A percentile compares a stretch with the other conserved stretches of the same genome.
These are phyloP conservation scores for Straminergon stramineum DNA, from an alignment of 225 moss, liverwort and hornwort species.

Conservation along the genomic window DNA sequence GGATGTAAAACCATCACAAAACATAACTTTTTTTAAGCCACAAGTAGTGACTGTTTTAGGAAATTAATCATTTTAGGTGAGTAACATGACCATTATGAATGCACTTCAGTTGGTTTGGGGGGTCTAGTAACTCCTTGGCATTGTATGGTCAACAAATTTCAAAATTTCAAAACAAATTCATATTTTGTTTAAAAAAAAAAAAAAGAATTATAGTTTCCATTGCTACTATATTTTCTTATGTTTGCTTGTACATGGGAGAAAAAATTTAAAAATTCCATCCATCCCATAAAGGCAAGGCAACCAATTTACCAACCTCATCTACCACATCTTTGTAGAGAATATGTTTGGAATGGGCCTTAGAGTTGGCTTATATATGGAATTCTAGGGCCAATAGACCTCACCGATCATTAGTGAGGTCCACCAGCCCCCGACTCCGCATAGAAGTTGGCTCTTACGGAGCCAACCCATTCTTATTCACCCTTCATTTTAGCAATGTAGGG, in stretches of 20 bases:
- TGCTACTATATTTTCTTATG: fast-evolving
- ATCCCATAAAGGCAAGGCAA: not conserved
- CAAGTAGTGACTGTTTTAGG: fast-evolving
- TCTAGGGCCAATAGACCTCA: no score
- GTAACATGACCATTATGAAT: not conserved
- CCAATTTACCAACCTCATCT: fast-evolving
- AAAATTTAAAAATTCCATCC: not conserved
- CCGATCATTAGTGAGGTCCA: no score
- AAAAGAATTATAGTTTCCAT: not conserved
- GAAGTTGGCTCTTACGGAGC: no score
- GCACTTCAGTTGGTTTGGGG: not conserved
- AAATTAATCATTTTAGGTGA: not conserved
- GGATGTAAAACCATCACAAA: not conserved
- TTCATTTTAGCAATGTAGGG: no score
- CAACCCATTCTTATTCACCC: no score
- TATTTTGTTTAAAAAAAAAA: not conserved
- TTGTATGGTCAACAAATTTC: fast-evolving
- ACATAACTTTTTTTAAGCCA: no score
- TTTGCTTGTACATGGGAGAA: fast-evolving
- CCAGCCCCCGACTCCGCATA: no score
- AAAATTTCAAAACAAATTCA: not conserved
- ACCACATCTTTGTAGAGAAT: not conserved
- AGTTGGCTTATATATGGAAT: no score
- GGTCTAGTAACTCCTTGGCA: not conserved
- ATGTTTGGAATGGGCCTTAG: no score